Percentiles rank a stretch among this genome's conserved stretches.
phyloP scores from a whole-genome alignment of 352 stramenopile genomes.

The Pythium brachiatum region DNA sequence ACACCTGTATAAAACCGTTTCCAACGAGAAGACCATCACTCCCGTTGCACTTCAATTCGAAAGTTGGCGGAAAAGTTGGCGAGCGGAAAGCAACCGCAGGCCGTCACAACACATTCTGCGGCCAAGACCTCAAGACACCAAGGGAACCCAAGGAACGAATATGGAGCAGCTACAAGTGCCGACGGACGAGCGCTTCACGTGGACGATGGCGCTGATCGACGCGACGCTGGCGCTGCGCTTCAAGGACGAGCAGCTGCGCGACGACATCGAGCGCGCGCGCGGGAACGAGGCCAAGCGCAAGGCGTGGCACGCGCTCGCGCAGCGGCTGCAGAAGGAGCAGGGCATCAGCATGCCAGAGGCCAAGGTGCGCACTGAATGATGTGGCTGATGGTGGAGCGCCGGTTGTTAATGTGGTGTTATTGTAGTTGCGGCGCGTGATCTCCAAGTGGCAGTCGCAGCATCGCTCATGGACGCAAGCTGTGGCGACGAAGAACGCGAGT shows the following conservation, averaged over 20 bases:
- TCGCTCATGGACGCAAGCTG: slow-evolving; percentile 4
- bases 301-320: slow-evolving; percentile 16
- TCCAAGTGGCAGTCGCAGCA: slow-evolving; percentile 27
- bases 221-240: slow-evolving; percentile 21
- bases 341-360: slow-evolving; percentile 13
- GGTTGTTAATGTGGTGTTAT: background rate
- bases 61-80: slow-evolving; percentile 8
- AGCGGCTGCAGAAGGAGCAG: background rate
- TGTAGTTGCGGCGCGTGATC: slow-evolving; percentile 19
- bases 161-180: background rate
- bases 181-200: slow-evolving; percentile 18
- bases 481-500: background rate
- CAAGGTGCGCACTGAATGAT: background rate
- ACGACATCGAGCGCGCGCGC: slow-evolving; percentile 11
- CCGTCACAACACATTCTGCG: slow-evolving; percentile 9
- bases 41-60: slow-evolving; percentile 7
- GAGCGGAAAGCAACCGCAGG: slow-evolving; percentile 5
- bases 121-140: background rate
- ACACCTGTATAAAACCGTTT: background rate
- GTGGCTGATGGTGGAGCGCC: background rate
- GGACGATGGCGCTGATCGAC: slow-evolving; percentile 20
- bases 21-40: slow-evolving; percentile 10
- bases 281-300: slow-evolving; percentile 21
- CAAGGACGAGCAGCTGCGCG: slow-evolving; percentile 11
- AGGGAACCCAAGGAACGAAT: background rate